Base-by-base conservation (phyloP, 768 basidiomycete species). In the Pulveroboletus ravenelii region DNA sequence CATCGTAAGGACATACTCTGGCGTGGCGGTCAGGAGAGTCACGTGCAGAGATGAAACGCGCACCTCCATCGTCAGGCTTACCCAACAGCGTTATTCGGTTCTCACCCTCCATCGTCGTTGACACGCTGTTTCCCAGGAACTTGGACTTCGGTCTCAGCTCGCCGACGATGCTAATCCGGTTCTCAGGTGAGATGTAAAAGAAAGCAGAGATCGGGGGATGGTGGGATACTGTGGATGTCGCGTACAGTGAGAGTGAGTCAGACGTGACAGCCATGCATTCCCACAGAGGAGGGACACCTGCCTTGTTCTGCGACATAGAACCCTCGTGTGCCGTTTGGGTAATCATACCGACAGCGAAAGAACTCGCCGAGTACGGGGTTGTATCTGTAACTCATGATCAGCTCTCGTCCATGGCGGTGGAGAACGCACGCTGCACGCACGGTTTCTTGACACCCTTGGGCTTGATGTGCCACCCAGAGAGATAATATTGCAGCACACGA, bases 361-460 rank as follows among this genome's bases (percentile, higher is more conserved):
- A 97, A 94, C 68, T 99, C 96, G 46, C 96, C 96, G 10, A 98
- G 83, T 15, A 96, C 80, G 37, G 96, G 95, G 69, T 98, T 99
- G 70, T 98, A 99, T 55, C 91, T 92, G 64, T 48, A 23, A 42
- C 15, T 50, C 10, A 41, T 40, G 25, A 30, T 54, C 45, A 55
- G 51, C 41, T 39, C 40, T 43, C 47, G 45, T 42, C n/a, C 12
- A 23, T 0, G 10, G 20, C 7, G 29, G 34, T 10, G 41, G 25
- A 5, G 27, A 36, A 17, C n/a, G 13, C 34, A 32, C 2, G 41
- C 10, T 41, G 18, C 53, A 75, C 88, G 71, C 62, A 93, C 82
- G 95, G 95, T 72, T 99, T 99, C 87, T 99, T 99, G 53, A 98
- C 96, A 47, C 93, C 96, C 73, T 89, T 94, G 58, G 96, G 94